Evolutionary conservation across 139 green algal genomes (phyloP).

Genomic region (Chlamydomonas sp.): DNA sequence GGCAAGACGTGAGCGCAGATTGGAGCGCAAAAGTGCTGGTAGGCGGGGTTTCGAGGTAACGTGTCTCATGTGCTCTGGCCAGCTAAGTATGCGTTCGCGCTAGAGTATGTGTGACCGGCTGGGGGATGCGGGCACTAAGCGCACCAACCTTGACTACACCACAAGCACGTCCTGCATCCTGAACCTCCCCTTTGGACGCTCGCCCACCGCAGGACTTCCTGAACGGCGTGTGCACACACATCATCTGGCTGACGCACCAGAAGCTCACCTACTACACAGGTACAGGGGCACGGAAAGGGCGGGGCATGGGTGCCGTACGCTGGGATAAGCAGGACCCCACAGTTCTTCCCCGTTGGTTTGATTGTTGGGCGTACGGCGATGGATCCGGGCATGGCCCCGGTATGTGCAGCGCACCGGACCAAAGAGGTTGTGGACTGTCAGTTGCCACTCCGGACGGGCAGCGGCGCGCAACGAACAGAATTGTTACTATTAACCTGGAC

Average conservation of each 20-base stretch:
- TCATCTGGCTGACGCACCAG: slow-evolving; percentile 90
- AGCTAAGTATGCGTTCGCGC: too few species aligned
- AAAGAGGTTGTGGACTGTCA: too few species aligned
- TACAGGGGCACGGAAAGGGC: neutral
- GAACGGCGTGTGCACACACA: slow-evolving; percentile 97
- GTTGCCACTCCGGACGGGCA: neutral
- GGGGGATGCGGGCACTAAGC: too few species aligned
- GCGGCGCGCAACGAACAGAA: neutral
- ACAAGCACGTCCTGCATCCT: too few species aligned
- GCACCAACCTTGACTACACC: too few species aligned
- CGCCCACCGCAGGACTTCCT: slow-evolving; percentile 82
- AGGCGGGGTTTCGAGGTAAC: too few species aligned
- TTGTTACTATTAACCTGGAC: neutral
- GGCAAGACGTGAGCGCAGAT: too few species aligned
- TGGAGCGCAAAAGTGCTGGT: too few species aligned
- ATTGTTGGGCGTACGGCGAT: neutral
- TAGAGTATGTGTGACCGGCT: too few species aligned
- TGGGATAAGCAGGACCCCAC: neutral
- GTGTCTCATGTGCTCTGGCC: too few species aligned
- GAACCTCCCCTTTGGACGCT: neutral
- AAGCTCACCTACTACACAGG: slow-evolving; percentile 90
- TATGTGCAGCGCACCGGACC: neutral
- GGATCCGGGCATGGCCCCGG: neutral
- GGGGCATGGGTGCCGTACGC: neutral
- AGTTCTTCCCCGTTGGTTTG: neutral